A percentile compares a stretch with the other conserved stretches of the same genome.
Conservation (phyloP, 2,329 filamentous ascomycete genomes). For the Pseudocercospora fijiensis region DNA sequence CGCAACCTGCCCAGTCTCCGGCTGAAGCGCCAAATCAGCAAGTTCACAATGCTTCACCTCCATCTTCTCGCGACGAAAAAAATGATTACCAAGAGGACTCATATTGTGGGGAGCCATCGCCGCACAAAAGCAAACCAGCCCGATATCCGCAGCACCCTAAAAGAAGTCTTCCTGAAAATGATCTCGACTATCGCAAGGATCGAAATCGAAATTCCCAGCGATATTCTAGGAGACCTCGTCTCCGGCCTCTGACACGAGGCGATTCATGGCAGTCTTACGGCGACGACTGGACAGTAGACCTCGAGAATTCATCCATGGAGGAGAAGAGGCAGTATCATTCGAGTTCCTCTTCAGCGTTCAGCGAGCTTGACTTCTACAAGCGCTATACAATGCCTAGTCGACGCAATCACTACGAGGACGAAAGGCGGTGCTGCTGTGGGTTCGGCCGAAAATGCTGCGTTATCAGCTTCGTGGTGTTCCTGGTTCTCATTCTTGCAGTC, state of each 20-base stretch:
- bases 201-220: neutral
- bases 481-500: slow-evolving; percentile 26
- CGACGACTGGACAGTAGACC: slow-evolving; percentile 9
- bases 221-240: neutral
- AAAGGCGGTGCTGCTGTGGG: slow-evolving; percentile 18
- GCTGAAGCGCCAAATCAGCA: neutral
- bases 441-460: slow-evolving; percentile 22
- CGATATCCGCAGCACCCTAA: neutral
- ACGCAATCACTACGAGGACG: slow-evolving; percentile 1
- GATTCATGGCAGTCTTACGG: slow-evolving; percentile 7
- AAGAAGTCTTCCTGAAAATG: neutral
- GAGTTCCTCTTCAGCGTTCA: slow-evolving; percentile 12
- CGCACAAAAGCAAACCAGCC: neutral
- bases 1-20: neutral
- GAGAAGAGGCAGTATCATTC: slow-evolving; percentile 11
- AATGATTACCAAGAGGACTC: neutral
- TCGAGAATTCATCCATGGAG: slow-evolving; percentile 13
- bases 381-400: slow-evolving; percentile 7
- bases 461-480: slow-evolving; percentile 22
- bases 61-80: neutral
- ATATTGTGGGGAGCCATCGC: neutral
- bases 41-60: neutral
- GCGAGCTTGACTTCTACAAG: slow-evolving; percentile 19
- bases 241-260: neutral
- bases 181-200: neutral